A percentile compares a stretch with the other conserved stretches of the same genome.
Evolutionary conservation across 2,329 filamentous ascomycete genomes (phyloP).

Genomic region (Stagonosporopsis vannaccii): DNA sequence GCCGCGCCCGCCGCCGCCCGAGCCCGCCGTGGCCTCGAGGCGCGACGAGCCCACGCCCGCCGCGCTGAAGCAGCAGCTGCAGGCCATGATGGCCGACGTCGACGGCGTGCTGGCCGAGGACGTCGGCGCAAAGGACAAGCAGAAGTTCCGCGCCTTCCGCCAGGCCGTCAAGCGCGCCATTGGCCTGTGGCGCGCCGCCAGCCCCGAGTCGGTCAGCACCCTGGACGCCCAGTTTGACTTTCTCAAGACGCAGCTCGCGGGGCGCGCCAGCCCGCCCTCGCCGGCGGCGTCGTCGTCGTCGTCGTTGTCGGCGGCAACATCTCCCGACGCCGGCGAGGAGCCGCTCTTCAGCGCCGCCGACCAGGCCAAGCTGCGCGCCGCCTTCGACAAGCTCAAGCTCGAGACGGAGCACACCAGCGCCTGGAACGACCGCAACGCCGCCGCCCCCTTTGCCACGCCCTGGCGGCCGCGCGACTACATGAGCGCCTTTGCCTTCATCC

Average conservation of each 20-base stretch:
- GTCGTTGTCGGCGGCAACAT: background rate
- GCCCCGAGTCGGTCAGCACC: constrained; percentile 55
- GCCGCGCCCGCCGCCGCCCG: constrained; percentile 24
- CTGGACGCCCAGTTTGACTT: constrained; percentile 58
- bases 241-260: constrained; percentile 38
- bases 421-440: constrained; percentile 42
- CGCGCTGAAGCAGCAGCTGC: constrained; percentile 45
- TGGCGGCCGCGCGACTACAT: constrained; percentile 90
- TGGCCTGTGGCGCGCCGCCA: constrained; percentile 57
- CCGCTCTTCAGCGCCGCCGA: constrained; percentile 59
- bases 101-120: constrained; percentile 65
- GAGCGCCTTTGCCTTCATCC: constrained; percentile 92
- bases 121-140: constrained; percentile 75
- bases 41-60: constrained; percentile 38
- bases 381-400: constrained; percentile 68
- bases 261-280: constrained; percentile 7
- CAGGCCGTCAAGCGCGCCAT: constrained; percentile 70
- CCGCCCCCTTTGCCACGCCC: constrained; percentile 84
- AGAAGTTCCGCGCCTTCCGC: constrained; percentile 76
- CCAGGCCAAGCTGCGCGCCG: constrained; percentile 60
- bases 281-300: too few species aligned
- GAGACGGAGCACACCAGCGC: constrained; percentile 80
- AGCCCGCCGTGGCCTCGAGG: constrained; percentile 10
- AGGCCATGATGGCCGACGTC: constrained; percentile 57
- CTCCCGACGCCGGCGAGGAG: constrained; percentile 20